Evolutionary conservation across 768 basidiomycete species (phyloP).

Genomic region (Russula earlei): DNA sequence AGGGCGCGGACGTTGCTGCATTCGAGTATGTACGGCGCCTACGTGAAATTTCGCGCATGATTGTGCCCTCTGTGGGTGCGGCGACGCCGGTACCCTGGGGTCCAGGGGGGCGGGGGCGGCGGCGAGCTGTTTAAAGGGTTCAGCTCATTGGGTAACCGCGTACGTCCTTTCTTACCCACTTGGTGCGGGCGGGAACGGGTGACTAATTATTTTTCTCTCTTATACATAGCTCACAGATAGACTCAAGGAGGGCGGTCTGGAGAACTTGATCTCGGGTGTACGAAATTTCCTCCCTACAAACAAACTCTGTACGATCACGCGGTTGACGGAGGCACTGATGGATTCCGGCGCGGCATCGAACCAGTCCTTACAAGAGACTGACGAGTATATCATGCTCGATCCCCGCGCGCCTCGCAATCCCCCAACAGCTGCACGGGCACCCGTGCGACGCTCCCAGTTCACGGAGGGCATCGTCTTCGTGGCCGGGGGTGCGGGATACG

Average conservation of each 20-base stretch:
- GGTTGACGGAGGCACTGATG: slow-evolving; percentile 93
- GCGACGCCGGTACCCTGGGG: slow-evolving; percentile 58
- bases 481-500: slow-evolving; percentile 94
- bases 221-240: slow-evolving; percentile 74
- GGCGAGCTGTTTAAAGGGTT: slow-evolving; percentile 92
- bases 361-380: slow-evolving; percentile 56
- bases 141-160: slow-evolving; percentile 82
- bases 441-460: slow-evolving; percentile 62
- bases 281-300: slow-evolving; percentile 96
- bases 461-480: slow-evolving; percentile 85
- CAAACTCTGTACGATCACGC: slow-evolving; percentile 86
- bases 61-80: slow-evolving; percentile 53
- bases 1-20: slow-evolving; percentile 71
- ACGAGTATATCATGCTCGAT: slow-evolving; percentile 50
- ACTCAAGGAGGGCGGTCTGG: slow-evolving; percentile 90
- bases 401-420: slow-evolving; percentile 32
- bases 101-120: slow-evolving; percentile 43
- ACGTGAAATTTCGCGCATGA: slow-evolving; percentile 90
- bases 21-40: slow-evolving; percentile 91
- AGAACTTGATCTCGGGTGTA: slow-evolving; percentile 94
- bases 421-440: slow-evolving; percentile 25
- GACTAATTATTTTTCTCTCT: not conserved
- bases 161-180: slow-evolving; percentile 29
- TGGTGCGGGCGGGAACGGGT: not conserved
- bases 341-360: slow-evolving; percentile 87